phyloP scores from a whole-genome alignment of 345 rosid species.

The Xanthoceras sorbifolium region DNA sequence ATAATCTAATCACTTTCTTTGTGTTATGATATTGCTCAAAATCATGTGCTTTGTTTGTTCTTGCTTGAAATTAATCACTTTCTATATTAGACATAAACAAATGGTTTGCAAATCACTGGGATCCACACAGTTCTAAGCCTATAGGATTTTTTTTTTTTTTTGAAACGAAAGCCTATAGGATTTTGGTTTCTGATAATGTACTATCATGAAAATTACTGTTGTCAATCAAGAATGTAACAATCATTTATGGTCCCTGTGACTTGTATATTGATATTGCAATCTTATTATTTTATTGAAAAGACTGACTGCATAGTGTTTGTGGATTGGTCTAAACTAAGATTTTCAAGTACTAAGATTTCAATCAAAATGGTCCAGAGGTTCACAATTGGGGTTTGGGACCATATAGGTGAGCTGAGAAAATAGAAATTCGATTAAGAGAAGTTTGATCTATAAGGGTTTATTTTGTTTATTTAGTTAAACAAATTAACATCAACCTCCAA shows the following conservation, averaged over 20 bases:
- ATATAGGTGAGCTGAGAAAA: neutral
- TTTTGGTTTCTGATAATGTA: neutral
- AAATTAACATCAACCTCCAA: neutral
- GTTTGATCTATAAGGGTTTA: neutral
- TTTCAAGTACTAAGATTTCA: constrained; percentile 4
- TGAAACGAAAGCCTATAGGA: neutral
- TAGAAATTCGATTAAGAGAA: constrained; percentile 1
- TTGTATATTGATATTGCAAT: neutral
- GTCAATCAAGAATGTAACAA: neutral
- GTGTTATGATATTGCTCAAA: neutral
- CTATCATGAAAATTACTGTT: neutral
- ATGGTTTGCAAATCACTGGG: constrained; percentile 4
- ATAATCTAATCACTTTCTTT: constrained; percentile 4
- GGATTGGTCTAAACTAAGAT: neutral
- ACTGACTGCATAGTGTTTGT: neutral
- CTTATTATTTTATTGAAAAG: too few relatives aligned
- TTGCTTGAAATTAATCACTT: neutral
- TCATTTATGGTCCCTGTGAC: neutral
- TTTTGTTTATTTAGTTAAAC: neutral
- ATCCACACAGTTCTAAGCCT: constrained; percentile 9
- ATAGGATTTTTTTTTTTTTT: neutral
- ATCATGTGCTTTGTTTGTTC: constrained; percentile 24
- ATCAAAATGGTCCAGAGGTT: constrained; percentile 17
- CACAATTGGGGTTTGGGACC: constrained; percentile 28
- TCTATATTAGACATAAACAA: constrained; percentile 11